These are phyloP conservation scores for Penicillium sp. DNA, from an alignment of 2,329 filamentous ascomycete species.

Conservation along the genomic window DNA sequence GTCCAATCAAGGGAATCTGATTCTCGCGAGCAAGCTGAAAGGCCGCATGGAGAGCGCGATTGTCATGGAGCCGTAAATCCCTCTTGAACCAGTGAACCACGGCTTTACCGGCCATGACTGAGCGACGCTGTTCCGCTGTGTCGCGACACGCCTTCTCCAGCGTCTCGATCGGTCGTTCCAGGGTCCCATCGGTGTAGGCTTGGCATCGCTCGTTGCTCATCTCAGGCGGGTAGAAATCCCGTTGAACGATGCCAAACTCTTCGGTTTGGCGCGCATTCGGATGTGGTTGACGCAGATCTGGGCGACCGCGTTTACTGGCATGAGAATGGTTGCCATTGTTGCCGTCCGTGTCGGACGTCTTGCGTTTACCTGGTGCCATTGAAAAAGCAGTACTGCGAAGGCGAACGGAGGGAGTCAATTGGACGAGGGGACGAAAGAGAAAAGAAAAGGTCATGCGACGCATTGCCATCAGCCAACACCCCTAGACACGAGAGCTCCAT, in stretches of 20 bases:
- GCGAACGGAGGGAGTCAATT: not conserved
- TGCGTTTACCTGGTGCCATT: constrained; percentile 27
- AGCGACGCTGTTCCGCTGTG: constrained; percentile 51
- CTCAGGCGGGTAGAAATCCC: constrained; percentile 75
- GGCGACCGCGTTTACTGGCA: constrained; percentile 17
- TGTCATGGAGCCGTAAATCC: constrained; percentile 69
- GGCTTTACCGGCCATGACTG: constrained; percentile 51
- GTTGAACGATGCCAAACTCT: constrained; percentile 58
- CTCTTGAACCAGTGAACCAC: constrained; percentile 90
- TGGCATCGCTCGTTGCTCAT: constrained; percentile 74
- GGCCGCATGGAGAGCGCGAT: constrained; percentile 63
- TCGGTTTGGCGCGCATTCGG: constrained; percentile 39
- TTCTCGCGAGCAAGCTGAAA: constrained; percentile 59
- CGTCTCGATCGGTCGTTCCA: constrained; percentile 67
- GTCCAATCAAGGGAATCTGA: constrained; percentile 64
- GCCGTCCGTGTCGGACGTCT: constrained; percentile 12
- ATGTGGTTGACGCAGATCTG: constrained; percentile 23
- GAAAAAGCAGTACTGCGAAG: not conserved
- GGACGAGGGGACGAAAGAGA: not conserved
- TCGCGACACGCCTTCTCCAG: constrained; percentile 57
- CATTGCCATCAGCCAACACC: not conserved
- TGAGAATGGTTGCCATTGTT: constrained; percentile 6
- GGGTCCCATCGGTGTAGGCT: constrained; percentile 63
- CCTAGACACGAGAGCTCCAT: constrained; percentile 1
- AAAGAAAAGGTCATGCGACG: constrained; percentile 1